Evolutionary conservation across 1,284 basidiomycete genomes (phyloP).

Genomic region (Albatrellus sp.): DNA sequence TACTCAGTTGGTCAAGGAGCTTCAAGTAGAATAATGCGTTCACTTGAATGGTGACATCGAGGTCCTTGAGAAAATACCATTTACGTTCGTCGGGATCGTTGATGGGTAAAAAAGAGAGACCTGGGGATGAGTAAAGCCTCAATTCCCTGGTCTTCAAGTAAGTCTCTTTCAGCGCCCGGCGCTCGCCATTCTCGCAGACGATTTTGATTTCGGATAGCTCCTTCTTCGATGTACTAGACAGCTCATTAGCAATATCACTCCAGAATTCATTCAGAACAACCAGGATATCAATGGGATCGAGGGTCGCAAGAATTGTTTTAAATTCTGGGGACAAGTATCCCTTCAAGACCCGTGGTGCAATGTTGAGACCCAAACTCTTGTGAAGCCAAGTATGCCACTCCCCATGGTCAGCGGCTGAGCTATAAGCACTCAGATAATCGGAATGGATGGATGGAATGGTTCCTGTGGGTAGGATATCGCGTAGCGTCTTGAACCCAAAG

Average conservation of each 20-base stretch:
- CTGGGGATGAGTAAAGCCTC: no score
- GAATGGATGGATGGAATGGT: constrained; percentile 8
- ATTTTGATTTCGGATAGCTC: background rate
- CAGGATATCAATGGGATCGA: background rate
- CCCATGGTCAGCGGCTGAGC: constrained; percentile 1
- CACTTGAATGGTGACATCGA: constrained; percentile 1
- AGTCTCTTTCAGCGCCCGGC: background rate
- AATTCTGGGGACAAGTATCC: constrained; percentile 5
- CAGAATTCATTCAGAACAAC: background rate
- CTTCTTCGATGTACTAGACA: constrained; percentile 1
- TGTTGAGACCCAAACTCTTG: constrained; percentile 2
- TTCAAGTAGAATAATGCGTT: constrained; percentile 9
- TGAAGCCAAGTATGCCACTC: constrained; percentile 8
- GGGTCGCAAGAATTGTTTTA: background rate
- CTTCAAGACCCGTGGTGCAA: constrained; percentile 4
- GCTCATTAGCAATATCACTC: no score
- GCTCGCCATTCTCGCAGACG: background rate
- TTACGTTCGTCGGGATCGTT: background rate
- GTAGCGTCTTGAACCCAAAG: constrained; percentile 1
- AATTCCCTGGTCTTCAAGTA: no score
- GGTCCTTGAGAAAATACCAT: background rate
- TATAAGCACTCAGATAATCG: constrained; percentile 7
- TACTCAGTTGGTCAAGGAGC: constrained; percentile 7
- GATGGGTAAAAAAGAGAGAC: background rate
- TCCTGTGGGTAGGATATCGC: constrained; percentile 3